These are phyloP conservation scores for Amanita exitialis DNA, from an alignment of 768 basidiomycete genomes.

Conservation along the genomic window DNA sequence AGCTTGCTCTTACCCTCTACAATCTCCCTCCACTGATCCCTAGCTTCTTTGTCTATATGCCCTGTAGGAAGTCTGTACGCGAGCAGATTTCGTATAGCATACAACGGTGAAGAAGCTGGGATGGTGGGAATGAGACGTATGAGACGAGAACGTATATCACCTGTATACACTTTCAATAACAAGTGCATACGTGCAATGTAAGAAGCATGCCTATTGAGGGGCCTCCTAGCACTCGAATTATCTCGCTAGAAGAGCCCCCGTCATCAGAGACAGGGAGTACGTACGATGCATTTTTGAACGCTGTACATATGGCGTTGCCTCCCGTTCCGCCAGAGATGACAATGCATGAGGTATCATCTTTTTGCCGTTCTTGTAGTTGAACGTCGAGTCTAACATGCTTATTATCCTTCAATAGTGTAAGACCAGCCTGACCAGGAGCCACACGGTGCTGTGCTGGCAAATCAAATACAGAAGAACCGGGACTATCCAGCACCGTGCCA, in stretches of 20 bases:
- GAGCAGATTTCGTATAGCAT: conserved; percentile 68
- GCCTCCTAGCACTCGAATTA: conserved; percentile 82
- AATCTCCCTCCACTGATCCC: conserved; percentile 87
- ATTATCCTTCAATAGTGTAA: background rate
- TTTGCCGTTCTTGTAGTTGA: background rate
- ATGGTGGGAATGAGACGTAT: conserved; percentile 76
- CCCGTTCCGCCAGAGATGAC: conserved; percentile 93
- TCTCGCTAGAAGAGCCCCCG: conserved; percentile 92
- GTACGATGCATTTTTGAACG: conserved; percentile 71
- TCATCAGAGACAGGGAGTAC: conserved; percentile 93
- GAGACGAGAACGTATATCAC: conserved; percentile 83
- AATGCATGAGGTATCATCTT: conserved; percentile 38
- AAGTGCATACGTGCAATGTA: background rate
- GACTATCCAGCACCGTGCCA: conserved; percentile 30
- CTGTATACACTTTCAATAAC: conserved; percentile 22
- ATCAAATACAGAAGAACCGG: conserved; percentile 69
- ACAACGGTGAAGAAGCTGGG: conserved; percentile 47
- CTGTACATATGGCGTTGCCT: conserved; percentile 83
- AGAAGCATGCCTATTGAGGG: conserved; percentile 61
- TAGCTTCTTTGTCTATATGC: conserved; percentile 62
- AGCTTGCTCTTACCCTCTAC: conserved; percentile 77
- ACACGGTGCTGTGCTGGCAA: conserved; percentile 39
- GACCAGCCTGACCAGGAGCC: background rate
- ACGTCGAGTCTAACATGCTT: background rate
- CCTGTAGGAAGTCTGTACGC: conserved; percentile 68